These are phyloP conservation scores for Prunus yedoensis DNA, from an alignment of 331 rosid genomes.

Conservation along the genomic window DNA sequence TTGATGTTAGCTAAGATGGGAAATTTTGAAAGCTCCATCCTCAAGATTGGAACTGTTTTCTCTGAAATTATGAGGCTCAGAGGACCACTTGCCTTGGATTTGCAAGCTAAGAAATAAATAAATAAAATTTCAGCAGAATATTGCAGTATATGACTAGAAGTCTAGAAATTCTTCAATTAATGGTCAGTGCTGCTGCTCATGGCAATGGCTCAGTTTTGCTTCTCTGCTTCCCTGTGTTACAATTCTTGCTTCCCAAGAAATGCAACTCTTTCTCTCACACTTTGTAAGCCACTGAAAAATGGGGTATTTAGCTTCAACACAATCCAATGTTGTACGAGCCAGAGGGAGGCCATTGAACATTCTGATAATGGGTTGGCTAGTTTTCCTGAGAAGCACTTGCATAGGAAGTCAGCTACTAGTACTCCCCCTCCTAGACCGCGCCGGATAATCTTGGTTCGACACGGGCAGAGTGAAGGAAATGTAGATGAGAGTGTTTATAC, in stretches of 20 bases:
- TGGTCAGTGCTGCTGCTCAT: neutral
- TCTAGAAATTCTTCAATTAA: neutral
- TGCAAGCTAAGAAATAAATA: no score
- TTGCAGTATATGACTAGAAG: neutral
- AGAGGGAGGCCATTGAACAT: neutral
- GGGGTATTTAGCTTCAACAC: conserved; percentile 4
- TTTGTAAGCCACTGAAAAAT: neutral
- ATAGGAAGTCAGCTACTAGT: neutral
- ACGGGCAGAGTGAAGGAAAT: conserved; percentile 86
- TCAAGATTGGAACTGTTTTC: neutral
- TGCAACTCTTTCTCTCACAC: conserved; percentile 27
- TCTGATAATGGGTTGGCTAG: conserved; percentile 29
- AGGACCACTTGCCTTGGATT: neutral
- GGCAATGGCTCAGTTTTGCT: conserved; percentile 2
- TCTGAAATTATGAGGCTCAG: neutral
- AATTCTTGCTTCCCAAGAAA: neutral
- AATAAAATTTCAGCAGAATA: neutral
- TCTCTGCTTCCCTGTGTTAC: conserved; percentile 9
- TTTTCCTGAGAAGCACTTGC: conserved; percentile 44
- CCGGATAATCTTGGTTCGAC: conserved; percentile 82
- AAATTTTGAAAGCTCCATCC: neutral
- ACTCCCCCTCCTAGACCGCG: conserved; percentile 68
- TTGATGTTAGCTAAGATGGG: neutral
- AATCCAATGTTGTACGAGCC: conserved; percentile 35
- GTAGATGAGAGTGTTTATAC: conserved; percentile 73